A percentile compares a stretch with the other conserved stretches of the same genome.
Evolutionary conservation across 2,329 filamentous ascomycete genomes (phyloP).

Genomic region (Fusarium neocosmosporiellum): DNA sequence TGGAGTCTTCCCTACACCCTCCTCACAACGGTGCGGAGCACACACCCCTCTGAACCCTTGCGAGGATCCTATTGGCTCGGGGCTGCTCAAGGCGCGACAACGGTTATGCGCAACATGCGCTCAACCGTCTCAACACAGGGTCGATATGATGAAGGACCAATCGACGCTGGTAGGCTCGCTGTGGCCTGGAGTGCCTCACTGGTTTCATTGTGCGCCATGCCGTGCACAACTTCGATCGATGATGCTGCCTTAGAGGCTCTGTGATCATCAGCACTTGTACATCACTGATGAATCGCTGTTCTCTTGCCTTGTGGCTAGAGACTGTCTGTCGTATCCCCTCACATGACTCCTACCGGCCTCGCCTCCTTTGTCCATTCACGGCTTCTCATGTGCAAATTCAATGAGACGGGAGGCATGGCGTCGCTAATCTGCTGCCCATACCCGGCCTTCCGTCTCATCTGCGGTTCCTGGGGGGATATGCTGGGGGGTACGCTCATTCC

Average conservation of each 20-base stretch:
- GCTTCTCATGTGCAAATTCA: background rate
- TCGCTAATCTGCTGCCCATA: slow-evolving; percentile 5
- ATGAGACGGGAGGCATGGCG: slow-evolving; percentile 6
- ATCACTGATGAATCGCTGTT: slow-evolving; percentile 14
- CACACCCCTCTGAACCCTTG: slow-evolving; percentile 43
- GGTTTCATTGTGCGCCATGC: slow-evolving; percentile 24
- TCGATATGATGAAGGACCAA: slow-evolving; percentile 59
- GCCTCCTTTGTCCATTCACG: slow-evolving; percentile 5
- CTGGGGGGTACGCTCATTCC: background rate
- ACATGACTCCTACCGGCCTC: slow-evolving; percentile 1
- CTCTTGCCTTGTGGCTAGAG: slow-evolving; percentile 8
- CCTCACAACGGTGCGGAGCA: slow-evolving; percentile 29
- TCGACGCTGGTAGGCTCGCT: slow-evolving; percentile 49
- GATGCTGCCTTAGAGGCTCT: slow-evolving; percentile 13
- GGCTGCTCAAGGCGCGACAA: slow-evolving; percentile 54
- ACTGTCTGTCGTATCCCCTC: slow-evolving; percentile 4
- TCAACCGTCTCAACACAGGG: slow-evolving; percentile 59
- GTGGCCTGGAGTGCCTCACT: slow-evolving; percentile 23
- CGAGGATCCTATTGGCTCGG: slow-evolving; percentile 53
- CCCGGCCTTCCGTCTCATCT: background rate
- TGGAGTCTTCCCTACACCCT: slow-evolving; percentile 20
- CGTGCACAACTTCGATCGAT: slow-evolving; percentile 27
- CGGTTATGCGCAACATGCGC: slow-evolving; percentile 66
- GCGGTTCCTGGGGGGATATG: background rate
- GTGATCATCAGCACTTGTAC: slow-evolving; percentile 21